Base-by-base conservation (phyloP, 2,329 filamentous ascomycete species). In the Fusarium zealandicum region DNA sequence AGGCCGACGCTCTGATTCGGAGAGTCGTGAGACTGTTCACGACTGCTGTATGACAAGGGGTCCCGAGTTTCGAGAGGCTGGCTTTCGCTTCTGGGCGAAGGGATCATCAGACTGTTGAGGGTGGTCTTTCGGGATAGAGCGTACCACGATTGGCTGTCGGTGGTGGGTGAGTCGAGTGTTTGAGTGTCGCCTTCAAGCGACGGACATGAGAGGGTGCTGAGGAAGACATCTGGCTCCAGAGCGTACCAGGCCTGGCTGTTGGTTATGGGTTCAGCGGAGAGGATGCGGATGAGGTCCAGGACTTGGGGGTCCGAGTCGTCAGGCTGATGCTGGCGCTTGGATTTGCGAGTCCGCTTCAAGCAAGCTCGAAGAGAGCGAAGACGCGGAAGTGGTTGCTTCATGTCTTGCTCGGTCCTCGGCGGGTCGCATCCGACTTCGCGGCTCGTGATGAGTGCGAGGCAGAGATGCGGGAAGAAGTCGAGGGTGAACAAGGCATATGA, bases 1-100 rank as follows among this genome's bases (percentile, higher is more conserved):
- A 81, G 45, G 70, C 54, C 76, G 16, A 27, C 12, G n/a, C 7
- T 9, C n/a, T 39, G 12, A 5, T 18, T 9, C 12, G 5, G 69
- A 70, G 72, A 62, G 64, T 30, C 30, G 11, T 28, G 14, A 32
- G 36, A 6, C 18, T 22, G 20, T 22, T 7, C 20, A 22, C 20
- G 20, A 7, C 20, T 22, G 4, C 7, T 7, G 20, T 22, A 5
- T 22, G 20, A 22, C 20, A 22, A 22, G 7, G 7, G 20, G 20
- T 22, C 20, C 20, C 7, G 20, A 22, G 20, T 22, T 4, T 22
- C 20, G 20, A 22, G 20, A 22, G 20, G 7, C 7, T 27, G 36
- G 7, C 6, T n/a, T 28, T 36, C 33, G 8, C 13, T 28, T 18
- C 22, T 20, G 5, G 16, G 33, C 16, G 32, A 36, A 36, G 43